These are phyloP conservation scores for Auriculariales sp. DNA, from an alignment of 768 basidiomycete species.

Conservation along the genomic window DNA sequence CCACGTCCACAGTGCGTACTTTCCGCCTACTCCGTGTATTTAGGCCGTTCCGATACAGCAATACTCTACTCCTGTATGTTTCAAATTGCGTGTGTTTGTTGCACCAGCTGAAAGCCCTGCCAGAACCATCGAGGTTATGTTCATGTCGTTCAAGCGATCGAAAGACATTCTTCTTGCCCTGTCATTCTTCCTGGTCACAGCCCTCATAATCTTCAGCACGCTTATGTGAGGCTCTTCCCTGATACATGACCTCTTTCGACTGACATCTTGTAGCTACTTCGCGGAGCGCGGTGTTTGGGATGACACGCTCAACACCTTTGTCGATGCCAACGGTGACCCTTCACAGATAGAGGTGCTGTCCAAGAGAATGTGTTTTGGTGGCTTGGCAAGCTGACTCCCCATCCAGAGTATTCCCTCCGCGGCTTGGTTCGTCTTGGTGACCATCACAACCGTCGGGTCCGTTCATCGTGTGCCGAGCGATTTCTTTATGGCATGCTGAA, in stretches of 20 bases:
- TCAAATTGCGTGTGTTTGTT: not conserved
- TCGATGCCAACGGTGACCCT: conserved; percentile 75
- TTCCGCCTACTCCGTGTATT: conserved; percentile 84
- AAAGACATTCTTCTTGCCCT: conserved; percentile 80
- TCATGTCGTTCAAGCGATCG: conserved; percentile 69
- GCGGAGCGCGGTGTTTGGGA: conserved; percentile 89
- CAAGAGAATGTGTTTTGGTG: conserved; percentile 16
- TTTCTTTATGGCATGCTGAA: too few relatives aligned
- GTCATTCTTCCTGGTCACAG: conserved; percentile 78
- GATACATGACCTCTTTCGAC: not conserved
- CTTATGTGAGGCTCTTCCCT: conserved; percentile 37
- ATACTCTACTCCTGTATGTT: conserved; percentile 65
- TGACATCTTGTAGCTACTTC: conserved; percentile 47
- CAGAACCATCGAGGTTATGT: conserved; percentile 88
- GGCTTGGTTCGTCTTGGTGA: conserved; percentile 43
- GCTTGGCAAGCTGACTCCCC: not conserved
- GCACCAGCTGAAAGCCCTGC: not conserved
- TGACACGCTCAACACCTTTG: conserved; percentile 57
- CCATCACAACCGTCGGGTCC: not conserved
- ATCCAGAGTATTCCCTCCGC: conserved; percentile 54
- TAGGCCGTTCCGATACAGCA: conserved; percentile 74
- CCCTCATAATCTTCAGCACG: conserved; percentile 77
- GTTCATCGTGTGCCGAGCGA: conserved; percentile 29
- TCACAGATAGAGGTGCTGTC: conserved; percentile 69
- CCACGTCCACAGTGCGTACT: conserved; percentile 36